These are phyloP conservation scores for Aspergillus puulaauensis DNA, from an alignment of 2,329 filamentous ascomycete genomes.

Conservation along the genomic window DNA sequence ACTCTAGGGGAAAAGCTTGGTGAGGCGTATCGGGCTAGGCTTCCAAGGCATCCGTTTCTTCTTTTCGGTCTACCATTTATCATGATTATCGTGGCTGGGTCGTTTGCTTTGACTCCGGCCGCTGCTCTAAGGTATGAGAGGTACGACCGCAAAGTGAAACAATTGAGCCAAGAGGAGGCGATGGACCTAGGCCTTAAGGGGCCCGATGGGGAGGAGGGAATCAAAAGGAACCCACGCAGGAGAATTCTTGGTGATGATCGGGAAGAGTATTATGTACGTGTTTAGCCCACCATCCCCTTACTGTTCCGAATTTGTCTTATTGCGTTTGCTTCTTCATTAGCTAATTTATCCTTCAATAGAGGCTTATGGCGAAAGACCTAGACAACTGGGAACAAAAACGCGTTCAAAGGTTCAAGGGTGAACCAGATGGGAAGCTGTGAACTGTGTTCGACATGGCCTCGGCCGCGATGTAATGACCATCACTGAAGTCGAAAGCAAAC, in stretches of 20 bases:
- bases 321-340: neutral
- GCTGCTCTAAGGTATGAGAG: constrained; percentile 92
- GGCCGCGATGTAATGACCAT: neutral
- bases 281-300: neutral
- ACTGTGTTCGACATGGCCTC: neutral
- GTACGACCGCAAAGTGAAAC: constrained; percentile 84
- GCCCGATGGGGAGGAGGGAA: constrained; percentile 73
- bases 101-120: constrained; percentile 90
- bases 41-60: constrained; percentile 80
- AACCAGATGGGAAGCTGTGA: constrained; percentile 79
- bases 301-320: neutral
- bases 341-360: constrained; percentile 49
- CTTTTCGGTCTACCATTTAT: constrained; percentile 95
- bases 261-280: constrained; percentile 49
- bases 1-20: constrained; percentile 69
- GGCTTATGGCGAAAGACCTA: constrained; percentile 81
- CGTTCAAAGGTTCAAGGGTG: constrained; percentile 83
- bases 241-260: constrained; percentile 43
- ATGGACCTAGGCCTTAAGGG: constrained; percentile 71
- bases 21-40: constrained; percentile 70
- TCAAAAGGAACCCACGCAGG: constrained; percentile 52
- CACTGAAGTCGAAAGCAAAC: neutral
- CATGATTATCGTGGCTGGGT: constrained; percentile 82
- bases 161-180: constrained; percentile 82
- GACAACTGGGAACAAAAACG: constrained; percentile 97